phyloP scores from a whole-genome alignment of 805 yeast genomes.

The Pichia thaimueangensis region DNA sequence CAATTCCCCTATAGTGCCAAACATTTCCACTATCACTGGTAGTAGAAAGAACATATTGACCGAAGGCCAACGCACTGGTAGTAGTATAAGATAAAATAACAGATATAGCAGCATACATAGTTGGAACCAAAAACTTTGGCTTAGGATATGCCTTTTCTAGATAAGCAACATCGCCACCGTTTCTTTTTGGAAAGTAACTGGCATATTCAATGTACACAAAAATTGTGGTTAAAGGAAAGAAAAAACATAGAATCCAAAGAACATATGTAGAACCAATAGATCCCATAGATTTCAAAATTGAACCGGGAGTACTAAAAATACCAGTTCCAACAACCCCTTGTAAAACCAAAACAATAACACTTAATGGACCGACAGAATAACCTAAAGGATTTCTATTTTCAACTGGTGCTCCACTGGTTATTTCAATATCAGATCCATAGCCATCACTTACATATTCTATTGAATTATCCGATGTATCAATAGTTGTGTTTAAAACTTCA shows the following conservation, averaged over 20 bases:
- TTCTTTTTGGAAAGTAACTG: slow-evolving; percentile 43
- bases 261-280: slow-evolving; percentile 39
- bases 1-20: slow-evolving; percentile 76
- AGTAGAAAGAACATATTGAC: slow-evolving; percentile 70
- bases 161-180: slow-evolving; percentile 84
- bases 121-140: slow-evolving; percentile 64
- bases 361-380: slow-evolving; percentile 31
- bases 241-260: slow-evolving; percentile 37
- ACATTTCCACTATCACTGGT: slow-evolving; percentile 60
- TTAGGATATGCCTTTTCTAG: slow-evolving; percentile 62
- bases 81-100: slow-evolving; percentile 83
- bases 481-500: no score
- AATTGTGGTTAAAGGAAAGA: slow-evolving; percentile 34
- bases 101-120: slow-evolving; percentile 61
- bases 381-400: slow-evolving; percentile 30
- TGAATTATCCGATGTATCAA: no score
- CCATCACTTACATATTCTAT: no score
- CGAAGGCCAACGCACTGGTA: slow-evolving; percentile 74
- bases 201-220: slow-evolving; percentile 37
- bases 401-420: slow-evolving; percentile 24
- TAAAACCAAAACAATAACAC: slow-evolving; percentile 56
- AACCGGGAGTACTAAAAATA: slow-evolving; percentile 64
- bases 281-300: slow-evolving; percentile 43
- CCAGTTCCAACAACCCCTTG: slow-evolving; percentile 75
- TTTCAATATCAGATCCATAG: no score